These are phyloP conservation scores for Russula brevipes DNA, from an alignment of 768 basidiomycete genomes.

Conservation along the genomic window DNA sequence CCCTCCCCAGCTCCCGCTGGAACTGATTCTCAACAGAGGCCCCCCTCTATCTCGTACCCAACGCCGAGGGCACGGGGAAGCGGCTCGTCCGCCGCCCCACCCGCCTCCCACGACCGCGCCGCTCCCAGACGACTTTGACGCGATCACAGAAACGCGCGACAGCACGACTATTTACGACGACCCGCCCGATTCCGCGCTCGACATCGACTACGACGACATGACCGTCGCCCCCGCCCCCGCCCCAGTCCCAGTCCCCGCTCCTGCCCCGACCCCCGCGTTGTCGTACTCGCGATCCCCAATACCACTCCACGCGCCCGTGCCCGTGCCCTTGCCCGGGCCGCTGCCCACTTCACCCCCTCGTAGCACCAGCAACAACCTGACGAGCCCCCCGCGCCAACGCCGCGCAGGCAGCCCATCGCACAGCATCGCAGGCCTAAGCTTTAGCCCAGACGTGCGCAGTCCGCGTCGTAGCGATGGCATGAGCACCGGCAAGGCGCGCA, in stretches of 20 bases:
- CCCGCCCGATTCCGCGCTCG: conserved; percentile 18
- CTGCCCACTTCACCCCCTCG: background rate
- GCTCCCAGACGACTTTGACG: conserved; percentile 41
- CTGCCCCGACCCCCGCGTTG: no score
- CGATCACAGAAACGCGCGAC: conserved; percentile 28
- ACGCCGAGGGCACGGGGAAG: conserved; percentile 36
- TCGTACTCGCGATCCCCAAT: background rate
- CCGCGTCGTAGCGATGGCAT: background rate
- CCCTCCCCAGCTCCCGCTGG: background rate
- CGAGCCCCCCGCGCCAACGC: conserved; percentile 2
- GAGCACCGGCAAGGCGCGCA: conserved; percentile 19
- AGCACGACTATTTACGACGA: conserved; percentile 22
- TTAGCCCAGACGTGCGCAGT: background rate
- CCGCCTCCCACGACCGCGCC: conserved; percentile 39
- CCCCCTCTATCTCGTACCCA: conserved; percentile 37
- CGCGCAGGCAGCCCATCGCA: conserved; percentile 20
- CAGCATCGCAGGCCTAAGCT: conserved; percentile 6
- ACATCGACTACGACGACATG: conserved; percentile 22
- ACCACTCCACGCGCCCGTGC: conserved; percentile 3
- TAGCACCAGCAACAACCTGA: background rate
- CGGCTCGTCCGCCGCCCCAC: conserved; percentile 36
- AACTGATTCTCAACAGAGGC: conserved; percentile 15
- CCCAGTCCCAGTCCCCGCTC: background rate
- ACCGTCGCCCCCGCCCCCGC: conserved; percentile 14
- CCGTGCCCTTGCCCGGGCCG: background rate